Evolutionary conservation across 2,329 filamentous ascomycete species (phyloP).

Genomic region (Orbilia oligospora): DNA sequence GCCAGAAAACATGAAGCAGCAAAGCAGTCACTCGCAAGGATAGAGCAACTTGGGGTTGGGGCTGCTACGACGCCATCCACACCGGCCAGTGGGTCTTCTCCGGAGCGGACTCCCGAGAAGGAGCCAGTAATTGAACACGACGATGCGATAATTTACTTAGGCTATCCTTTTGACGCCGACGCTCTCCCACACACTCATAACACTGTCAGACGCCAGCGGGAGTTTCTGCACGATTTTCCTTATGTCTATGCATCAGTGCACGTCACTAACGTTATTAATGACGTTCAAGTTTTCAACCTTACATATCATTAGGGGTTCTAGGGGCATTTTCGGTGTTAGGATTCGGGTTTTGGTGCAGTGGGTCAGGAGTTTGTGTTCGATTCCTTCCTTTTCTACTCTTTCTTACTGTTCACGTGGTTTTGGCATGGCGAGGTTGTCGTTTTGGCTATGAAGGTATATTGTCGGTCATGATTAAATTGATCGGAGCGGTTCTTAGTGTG

Average conservation of each 20-base stretch:
- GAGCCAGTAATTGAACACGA: conserved; percentile 53
- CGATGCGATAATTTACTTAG: conserved; percentile 40
- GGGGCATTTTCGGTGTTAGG: conserved; percentile 17
- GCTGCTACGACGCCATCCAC: not conserved
- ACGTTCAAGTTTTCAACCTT: conserved; percentile 43
- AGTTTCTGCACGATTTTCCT: conserved; percentile 55
- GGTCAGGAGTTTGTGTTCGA: not conserved
- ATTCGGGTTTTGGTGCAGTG: not conserved
- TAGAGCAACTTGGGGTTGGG: not conserved
- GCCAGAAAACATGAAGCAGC: conserved; percentile 46
- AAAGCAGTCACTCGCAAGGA: conserved; percentile 36
- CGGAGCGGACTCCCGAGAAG: not conserved
- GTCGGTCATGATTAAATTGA: no score
- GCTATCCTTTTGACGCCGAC: conserved; percentile 27
- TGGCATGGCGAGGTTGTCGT: not conserved
- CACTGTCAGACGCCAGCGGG: conserved; percentile 37
- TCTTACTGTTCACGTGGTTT: not conserved
- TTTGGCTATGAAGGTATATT: not conserved
- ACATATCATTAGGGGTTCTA: conserved; percentile 50
- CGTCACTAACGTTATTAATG: conserved; percentile 10
- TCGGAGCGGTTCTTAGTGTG: no score
- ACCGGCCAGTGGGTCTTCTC: not conserved
- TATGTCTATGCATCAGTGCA: conserved; percentile 58
- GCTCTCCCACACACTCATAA: conserved; percentile 29
- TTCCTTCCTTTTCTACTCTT: not conserved